Percentiles rank a stretch among this genome's conserved stretches.
Conservation (phyloP, 176 grass and related monocot species). For the Avena atlantica region DNA sequence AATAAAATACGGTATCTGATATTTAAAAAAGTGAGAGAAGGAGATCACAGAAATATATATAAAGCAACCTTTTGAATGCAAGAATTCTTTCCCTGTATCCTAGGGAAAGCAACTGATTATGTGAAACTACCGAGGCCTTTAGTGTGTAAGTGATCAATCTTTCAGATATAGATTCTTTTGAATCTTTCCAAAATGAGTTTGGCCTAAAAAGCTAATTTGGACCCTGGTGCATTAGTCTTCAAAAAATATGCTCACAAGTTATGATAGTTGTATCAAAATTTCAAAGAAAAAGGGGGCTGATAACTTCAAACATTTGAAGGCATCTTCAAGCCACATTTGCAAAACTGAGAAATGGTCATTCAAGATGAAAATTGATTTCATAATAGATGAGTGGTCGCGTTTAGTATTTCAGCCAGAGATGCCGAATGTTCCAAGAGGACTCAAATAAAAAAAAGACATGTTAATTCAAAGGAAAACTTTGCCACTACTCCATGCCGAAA, state of each 20-base stretch:
- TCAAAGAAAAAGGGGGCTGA: not conserved
- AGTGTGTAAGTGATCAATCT: too few relatives aligned
- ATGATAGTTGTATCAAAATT: not conserved
- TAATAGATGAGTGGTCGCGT: not conserved
- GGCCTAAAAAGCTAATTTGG: not conserved
- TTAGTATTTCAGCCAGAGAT: too few relatives aligned
- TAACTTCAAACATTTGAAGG: not conserved
- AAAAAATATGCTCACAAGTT: not conserved
- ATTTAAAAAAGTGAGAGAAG: too few relatives aligned
- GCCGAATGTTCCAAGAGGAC: not conserved
- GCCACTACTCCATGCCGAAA: too few relatives aligned
- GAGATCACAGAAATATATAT: too few relatives aligned
- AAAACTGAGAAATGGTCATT: conserved; percentile 11
- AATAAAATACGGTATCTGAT: too few relatives aligned
- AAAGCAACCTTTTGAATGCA: too few relatives aligned
- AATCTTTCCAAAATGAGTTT: not conserved
- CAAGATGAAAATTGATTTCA: not conserved
- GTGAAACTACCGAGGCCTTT: too few relatives aligned
- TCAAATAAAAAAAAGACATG: not conserved
- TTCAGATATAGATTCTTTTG: too few relatives aligned
- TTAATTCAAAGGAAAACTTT: not conserved
- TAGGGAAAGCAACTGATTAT: too few relatives aligned
- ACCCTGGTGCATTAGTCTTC: not conserved
- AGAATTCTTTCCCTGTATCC: too few relatives aligned
- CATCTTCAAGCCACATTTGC: not conserved